Conservation (phyloP, 139 green algal genomes). For the Parachlorella kessleri region DNA sequence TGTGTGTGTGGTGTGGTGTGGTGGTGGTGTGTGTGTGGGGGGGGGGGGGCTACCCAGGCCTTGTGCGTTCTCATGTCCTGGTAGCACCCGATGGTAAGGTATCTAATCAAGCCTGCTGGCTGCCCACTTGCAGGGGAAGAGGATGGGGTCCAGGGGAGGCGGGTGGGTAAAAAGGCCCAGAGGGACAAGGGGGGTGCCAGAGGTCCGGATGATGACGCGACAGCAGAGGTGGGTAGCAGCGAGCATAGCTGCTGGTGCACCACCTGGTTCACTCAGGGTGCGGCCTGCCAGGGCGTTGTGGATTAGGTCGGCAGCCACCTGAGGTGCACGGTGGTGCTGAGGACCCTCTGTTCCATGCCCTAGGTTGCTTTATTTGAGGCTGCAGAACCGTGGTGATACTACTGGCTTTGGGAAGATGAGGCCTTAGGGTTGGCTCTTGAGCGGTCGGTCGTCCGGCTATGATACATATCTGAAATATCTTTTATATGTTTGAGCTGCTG, state of each 20-base stretch:
- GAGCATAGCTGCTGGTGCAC: neutral
- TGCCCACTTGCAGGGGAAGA: slow-evolving; percentile 6
- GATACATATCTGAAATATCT: neutral
- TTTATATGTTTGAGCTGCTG: neutral
- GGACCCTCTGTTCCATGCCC: too few relatives aligned
- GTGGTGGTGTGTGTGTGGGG: too few relatives aligned
- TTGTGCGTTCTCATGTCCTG: too few relatives aligned
- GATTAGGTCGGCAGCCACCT: neutral
- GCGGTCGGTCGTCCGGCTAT: neutral
- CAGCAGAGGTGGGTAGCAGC: neutral
- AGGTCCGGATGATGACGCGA: neutral
- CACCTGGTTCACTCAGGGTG: neutral
- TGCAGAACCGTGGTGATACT: too few relatives aligned
- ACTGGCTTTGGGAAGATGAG: too few relatives aligned
- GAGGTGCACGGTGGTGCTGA: neutral
- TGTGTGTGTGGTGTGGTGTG: too few relatives aligned
- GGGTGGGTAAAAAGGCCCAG: slow-evolving; percentile 23
- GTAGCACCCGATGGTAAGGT: too few relatives aligned
- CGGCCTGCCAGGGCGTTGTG: neutral
- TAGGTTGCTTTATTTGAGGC: too few relatives aligned
- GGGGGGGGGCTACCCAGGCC: too few relatives aligned
- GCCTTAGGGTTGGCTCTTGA: neutral
- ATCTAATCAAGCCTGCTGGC: neutral
- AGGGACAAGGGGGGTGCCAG: slow-evolving; percentile 6
- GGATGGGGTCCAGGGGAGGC: slow-evolving; percentile 18